Base-by-base conservation (phyloP, 768 basidiomycete genomes). In the Vishniacozyma victoriae region DNA sequence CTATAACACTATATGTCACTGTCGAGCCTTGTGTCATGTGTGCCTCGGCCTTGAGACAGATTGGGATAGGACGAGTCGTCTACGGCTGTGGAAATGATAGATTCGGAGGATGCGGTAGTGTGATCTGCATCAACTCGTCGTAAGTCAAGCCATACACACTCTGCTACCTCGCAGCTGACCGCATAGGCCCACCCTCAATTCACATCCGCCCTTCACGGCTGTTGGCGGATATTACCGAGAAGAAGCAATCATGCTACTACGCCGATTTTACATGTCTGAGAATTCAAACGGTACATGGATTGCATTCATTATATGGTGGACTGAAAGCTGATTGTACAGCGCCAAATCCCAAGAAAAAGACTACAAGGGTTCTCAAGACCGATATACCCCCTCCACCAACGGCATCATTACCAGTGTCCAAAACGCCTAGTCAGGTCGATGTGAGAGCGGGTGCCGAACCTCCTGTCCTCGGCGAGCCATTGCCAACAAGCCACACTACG, bases 11-110 rank as follows among this genome's bases (percentile, higher is more conserved):
- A 23, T 99, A 97, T 70, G 95, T 97, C 43, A 99, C 95, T 4
- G 95, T 99, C 44, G 93, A 99, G 73, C 95, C 93, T 0, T 99
- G 95, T 73, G 90, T 97, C 70, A 97, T 97, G 95, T 99, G 95
- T 58, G 89, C 91, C 12, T 90, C 88, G 19, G 95, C 93, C 11
- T 78, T 99, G 26, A 80, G 93, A 45, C 95, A 97, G 73, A 73
- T 93, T 54, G 92, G 92, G 14, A 88, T 99, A 60, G 82, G 82
- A 48, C 78, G 84, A 55, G 93, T 96, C 5, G 86, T 82, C 52
- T 97, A 87, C 68, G 95, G 95, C 1, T 93, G 90, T 70, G 85
- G 80, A 18, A 99, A 99, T 70, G 93, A 95, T 55, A 79, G 91
- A 50, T 97, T 99, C 58, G 93, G 95, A 7, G 95, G 95, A 3